Conservation (phyloP, 2,329 filamentous ascomycete genomes). For the Periconia sp. region DNA sequence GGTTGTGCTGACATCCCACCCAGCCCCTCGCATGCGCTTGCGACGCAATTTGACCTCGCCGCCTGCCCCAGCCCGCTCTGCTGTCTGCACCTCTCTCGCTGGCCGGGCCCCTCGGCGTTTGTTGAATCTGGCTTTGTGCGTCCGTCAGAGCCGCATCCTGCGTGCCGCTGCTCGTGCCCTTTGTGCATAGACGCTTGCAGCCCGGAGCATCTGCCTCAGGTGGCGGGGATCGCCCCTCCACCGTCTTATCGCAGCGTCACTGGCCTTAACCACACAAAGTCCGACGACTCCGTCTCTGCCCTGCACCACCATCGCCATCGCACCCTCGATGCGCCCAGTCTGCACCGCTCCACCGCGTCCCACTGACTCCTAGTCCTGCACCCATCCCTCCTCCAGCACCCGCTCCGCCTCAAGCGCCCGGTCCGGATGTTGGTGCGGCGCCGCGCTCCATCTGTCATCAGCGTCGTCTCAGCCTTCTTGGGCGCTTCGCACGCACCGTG, state of each 20-base stretch:
- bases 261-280: constrained; percentile 32
- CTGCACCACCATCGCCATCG: constrained; percentile 19
- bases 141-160: constrained; percentile 33
- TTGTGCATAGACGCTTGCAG: constrained; percentile 29
- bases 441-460: constrained; percentile 42
- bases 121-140: constrained; percentile 28
- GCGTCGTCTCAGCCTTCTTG: constrained; percentile 44
- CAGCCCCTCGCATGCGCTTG: constrained; percentile 36
- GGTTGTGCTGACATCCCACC: constrained; percentile 21
- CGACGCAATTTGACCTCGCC: constrained; percentile 34
- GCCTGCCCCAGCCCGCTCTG: constrained; percentile 24
- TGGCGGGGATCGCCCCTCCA: constrained; percentile 33
- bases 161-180: constrained; percentile 35
- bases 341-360: constrained; percentile 9
- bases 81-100: constrained; percentile 25
- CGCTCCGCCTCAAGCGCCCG: constrained; percentile 19
- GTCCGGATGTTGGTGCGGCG: constrained; percentile 44
- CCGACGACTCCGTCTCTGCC: constrained; percentile 34
- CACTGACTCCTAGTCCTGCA: constrained; percentile 20
- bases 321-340: not conserved
- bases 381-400: constrained; percentile 13
- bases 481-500: constrained; percentile 6
- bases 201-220: constrained; percentile 18
- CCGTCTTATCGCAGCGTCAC: constrained; percentile 35
- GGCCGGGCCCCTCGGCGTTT: constrained; percentile 17